phyloP scores from a whole-genome alignment of 2,329 filamentous ascomycete species.

The Aureobasidium pullulans region DNA sequence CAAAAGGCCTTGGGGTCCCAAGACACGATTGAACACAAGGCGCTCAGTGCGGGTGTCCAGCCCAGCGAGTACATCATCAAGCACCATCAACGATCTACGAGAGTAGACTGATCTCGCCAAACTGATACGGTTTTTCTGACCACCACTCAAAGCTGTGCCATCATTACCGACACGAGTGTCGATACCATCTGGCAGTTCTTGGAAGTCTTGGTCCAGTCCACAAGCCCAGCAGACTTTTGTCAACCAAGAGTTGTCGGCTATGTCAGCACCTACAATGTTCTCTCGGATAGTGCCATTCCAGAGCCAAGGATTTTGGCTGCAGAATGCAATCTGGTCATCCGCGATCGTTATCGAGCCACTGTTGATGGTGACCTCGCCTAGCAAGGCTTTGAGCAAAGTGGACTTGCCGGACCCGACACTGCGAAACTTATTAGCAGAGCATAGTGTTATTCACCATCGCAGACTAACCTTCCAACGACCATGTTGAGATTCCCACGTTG shows the following conservation, averaged over 20 bases:
- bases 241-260: slow-evolving; percentile 62
- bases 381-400: slow-evolving; percentile 15
- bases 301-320: slow-evolving; percentile 51
- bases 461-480: slow-evolving; percentile 16
- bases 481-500: slow-evolving; percentile 16
- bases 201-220: slow-evolving; percentile 66
- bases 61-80: slow-evolving; percentile 74
- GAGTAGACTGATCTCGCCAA: slow-evolving; percentile 76
- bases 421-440: background rate
- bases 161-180: slow-evolving; percentile 76
- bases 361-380: slow-evolving; percentile 15
- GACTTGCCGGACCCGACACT: slow-evolving; percentile 20
- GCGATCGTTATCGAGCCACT: slow-evolving; percentile 12
- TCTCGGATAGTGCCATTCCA: slow-evolving; percentile 72
- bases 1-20: slow-evolving; percentile 37
- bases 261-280: slow-evolving; percentile 72
- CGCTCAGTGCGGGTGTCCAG: slow-evolving; percentile 54
- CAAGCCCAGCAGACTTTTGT: slow-evolving; percentile 63
- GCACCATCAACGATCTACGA: slow-evolving; percentile 63
- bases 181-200: slow-evolving; percentile 70
- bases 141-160: slow-evolving; percentile 76
- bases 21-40: slow-evolving; percentile 35
- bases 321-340: slow-evolving; percentile 15
- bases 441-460: background rate
- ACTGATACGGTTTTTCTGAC: slow-evolving; percentile 75